Base-by-base conservation (phyloP, 768 basidiomycete genomes). In the Boletellus emodensis region DNA sequence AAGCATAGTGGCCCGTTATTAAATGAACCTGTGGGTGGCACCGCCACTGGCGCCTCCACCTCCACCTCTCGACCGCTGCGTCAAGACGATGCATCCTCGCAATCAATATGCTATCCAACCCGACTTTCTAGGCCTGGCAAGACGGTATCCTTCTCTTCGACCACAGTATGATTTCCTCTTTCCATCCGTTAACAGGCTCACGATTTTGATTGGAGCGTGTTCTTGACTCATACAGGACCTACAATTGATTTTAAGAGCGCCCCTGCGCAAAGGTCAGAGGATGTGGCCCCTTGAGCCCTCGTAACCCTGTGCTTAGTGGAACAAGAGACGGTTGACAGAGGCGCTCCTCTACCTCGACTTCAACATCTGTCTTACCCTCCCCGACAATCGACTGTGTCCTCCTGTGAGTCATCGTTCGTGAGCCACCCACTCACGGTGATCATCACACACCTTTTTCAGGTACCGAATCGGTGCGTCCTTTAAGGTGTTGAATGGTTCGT, bases 281-380 rank as follows among this genome's bases (percentile, higher is more conserved):
- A 44, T 5, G 37, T 24, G 41, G 24, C 4, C 36, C 15, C 32
- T 53, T 48, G 26, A 33, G 17, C 28, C 26, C 26, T 30, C 49
- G 43, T n/a, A 5, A 7, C 26, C 26, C 6, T 14, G 36, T 58
- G 51, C 48, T 49, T 41, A 46, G 40, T 40, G 39, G 24, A 62
- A 55, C 46, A 59, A 32, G 3, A 92, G 94, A 61, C 75, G 81
- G 39, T 71, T 96, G 56, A 95, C 94, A 2, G 75, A 85, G 58
- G 88, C 88, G 0, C 73, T 97, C 20, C 75, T 95, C 28, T 71
- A 75, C 54, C 75, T 83, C 26, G 90, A 94, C 68, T 95, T 93
- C 61, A 67, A 73, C 1, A 60, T 95, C 32, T 70, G 70, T 30
- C 58, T 94, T 1, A 57, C 70, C 3, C 67, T 96, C 12, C 87